phyloP scores from a whole-genome alignment of 1,284 basidiomycete genomes.

The Fistulina hepatica region DNA sequence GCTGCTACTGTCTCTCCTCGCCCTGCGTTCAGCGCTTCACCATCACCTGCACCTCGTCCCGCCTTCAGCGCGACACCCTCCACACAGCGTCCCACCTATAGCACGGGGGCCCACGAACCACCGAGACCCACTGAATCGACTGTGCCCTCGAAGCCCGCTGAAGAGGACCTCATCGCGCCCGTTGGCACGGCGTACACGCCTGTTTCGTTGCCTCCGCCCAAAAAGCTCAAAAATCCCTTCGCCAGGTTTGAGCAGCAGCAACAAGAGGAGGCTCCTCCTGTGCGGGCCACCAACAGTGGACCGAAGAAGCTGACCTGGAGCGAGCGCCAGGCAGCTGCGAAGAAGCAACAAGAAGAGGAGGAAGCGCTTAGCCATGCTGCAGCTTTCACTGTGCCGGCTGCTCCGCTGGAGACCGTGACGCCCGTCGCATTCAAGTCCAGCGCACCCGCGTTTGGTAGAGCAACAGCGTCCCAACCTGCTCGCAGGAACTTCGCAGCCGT shows the following conservation, averaged over 20 bases:
- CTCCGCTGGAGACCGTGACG: constrained; percentile 24
- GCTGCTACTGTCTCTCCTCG: constrained; percentile 4
- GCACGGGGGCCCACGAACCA: constrained; percentile 15
- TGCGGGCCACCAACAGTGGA: constrained; percentile 23
- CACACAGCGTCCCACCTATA: not conserved
- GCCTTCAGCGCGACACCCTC: constrained; percentile 4
- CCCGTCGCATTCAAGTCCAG: constrained; percentile 27
- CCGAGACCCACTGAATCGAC: constrained; percentile 35
- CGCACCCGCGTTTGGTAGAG: constrained; percentile 31
- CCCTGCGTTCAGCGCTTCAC: constrained; percentile 2
- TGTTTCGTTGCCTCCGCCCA: constrained; percentile 73
- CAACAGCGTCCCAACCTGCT: constrained; percentile 21
- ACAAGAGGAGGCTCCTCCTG: constrained; percentile 20
- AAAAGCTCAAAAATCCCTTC: constrained; percentile 80
- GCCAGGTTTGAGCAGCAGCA: constrained; percentile 44
- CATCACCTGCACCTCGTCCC: constrained; percentile 20
- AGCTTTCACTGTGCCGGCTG: constrained; percentile 28
- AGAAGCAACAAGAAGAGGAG: constrained; percentile 77
- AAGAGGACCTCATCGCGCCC: constrained; percentile 73
- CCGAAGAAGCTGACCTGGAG: constrained; percentile 83
- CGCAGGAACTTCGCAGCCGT: constrained; percentile 31
- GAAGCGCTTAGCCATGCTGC: constrained; percentile 59
- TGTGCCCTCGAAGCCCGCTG: constrained; percentile 51
- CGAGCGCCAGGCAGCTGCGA: constrained; percentile 78
- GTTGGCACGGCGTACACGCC: constrained; percentile 84